phyloP scores from a whole-genome alignment of 495 filamentous ascomycete species.

The Geopyxis carbonaria region DNA sequence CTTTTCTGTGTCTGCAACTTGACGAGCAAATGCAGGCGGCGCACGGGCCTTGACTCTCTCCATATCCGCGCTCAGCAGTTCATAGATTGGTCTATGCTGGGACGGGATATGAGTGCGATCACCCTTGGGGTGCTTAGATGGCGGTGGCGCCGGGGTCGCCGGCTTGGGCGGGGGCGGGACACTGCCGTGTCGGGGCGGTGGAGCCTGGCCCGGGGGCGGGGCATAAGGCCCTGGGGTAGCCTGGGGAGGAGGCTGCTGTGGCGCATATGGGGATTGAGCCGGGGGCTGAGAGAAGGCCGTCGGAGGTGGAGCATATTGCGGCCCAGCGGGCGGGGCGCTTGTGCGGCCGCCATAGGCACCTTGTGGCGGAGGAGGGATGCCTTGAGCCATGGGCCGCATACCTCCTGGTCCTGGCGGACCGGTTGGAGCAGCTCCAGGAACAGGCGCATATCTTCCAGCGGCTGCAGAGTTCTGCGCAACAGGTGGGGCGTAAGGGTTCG shows the following conservation, averaged over 20 bases:
- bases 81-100: conserved; percentile 55
- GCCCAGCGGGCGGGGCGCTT: conserved; percentile 48
- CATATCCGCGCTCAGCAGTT: conserved; percentile 70
- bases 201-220: conserved; percentile 26
- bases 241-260: conserved; percentile 22
- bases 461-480: conserved; percentile 18
- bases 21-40: conserved; percentile 58
- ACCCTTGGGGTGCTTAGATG: conserved; percentile 57
- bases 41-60: conserved; percentile 70
- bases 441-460: conserved; percentile 23
- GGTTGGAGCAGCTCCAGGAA: conserved; percentile 19
- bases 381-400: conserved; percentile 42
- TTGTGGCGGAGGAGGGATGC: conserved; percentile 18
- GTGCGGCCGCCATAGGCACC: conserved; percentile 8
- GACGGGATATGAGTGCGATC: conserved; percentile 81
- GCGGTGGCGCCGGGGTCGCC: conserved; percentile 29
- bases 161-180: conserved; percentile 34
- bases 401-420: conserved; percentile 34
- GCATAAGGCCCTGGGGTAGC: conserved; percentile 22
- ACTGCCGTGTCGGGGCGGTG: conserved; percentile 11
- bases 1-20: conserved; percentile 86
- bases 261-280: conserved; percentile 33
- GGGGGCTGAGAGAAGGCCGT: conserved; percentile 27
- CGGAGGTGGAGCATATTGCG: conserved; percentile 75
- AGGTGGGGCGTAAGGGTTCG: conserved; percentile 49